These are phyloP conservation scores for Oryza meridionalis DNA, from an alignment of 176 grass and related monocot species.

Conservation along the genomic window DNA sequence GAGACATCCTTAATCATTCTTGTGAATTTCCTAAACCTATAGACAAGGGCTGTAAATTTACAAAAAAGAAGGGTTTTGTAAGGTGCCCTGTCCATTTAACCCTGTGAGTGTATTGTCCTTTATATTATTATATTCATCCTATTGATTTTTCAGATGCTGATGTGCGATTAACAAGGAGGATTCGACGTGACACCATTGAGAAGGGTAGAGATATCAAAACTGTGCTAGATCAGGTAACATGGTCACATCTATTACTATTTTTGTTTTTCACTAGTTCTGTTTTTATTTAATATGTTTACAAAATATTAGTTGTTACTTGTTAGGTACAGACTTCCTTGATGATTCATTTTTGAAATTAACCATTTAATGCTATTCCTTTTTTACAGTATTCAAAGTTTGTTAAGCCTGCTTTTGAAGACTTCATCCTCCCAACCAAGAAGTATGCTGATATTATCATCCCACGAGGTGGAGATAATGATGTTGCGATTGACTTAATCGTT, in stretches of 20 bases:
- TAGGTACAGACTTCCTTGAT: background rate
- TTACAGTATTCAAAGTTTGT: slow-evolving; percentile 97
- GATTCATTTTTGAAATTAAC: slow-evolving; percentile 6
- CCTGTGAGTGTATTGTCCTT: slow-evolving; percentile 24
- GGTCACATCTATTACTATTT: slow-evolving; percentile 11
- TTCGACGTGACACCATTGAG: slow-evolving; percentile 77
- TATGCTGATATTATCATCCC: slow-evolving; percentile 91
- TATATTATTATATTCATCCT: slow-evolving; percentile 10
- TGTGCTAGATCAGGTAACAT: slow-evolving; percentile 89
- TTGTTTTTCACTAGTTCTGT: background rate
- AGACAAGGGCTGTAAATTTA: slow-evolving; percentile 18
- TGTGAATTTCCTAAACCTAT: background rate
- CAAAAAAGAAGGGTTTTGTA: background rate
- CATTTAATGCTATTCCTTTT: slow-evolving; percentile 21
- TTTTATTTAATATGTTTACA: background rate
- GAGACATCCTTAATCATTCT: background rate
- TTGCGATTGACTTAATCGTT: slow-evolving; percentile 76
- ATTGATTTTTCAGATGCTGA: slow-evolving; percentile 75
- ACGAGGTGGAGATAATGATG: slow-evolving; percentile 66
- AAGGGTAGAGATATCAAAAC: slow-evolving; percentile 93
- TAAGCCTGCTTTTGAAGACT: slow-evolving; percentile 98
- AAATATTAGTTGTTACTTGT: background rate
- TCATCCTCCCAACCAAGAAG: slow-evolving; percentile 94
- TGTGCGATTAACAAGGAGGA: slow-evolving; percentile 82
- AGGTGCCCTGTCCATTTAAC: background rate